Evolutionary conservation across 2,329 filamentous ascomycete species (phyloP).

Genomic region (Aspergillus texensis): DNA sequence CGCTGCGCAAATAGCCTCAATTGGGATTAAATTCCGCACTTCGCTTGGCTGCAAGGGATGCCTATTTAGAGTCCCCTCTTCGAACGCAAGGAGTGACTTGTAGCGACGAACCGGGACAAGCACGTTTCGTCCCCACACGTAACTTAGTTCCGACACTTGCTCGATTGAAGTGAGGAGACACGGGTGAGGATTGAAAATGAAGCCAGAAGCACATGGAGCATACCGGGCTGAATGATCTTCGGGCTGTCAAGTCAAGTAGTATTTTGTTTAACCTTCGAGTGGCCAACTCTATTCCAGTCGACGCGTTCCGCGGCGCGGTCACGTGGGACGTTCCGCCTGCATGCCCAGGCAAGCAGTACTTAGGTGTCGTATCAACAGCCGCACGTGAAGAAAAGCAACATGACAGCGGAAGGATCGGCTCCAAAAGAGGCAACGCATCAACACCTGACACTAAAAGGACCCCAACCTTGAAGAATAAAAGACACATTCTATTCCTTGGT

Average conservation of each 20-base stretch:
- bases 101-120: slow-evolving; percentile 4
- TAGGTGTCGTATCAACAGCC: background rate
- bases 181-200: slow-evolving; percentile 2
- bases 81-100: slow-evolving; percentile 13
- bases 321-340: slow-evolving; percentile 25
- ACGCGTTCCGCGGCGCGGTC: slow-evolving; percentile 38
- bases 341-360: background rate
- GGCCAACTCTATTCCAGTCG: slow-evolving; percentile 9
- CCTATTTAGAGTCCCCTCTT: slow-evolving; percentile 6
- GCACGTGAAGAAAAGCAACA: background rate
- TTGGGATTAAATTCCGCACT: slow-evolving; percentile 2
- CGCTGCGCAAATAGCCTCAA: background rate
- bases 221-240: slow-evolving; percentile 11
- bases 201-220: slow-evolving; percentile 11
- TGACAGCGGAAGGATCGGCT: background rate
- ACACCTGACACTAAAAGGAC: background rate
- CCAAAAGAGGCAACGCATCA: background rate
- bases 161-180: slow-evolving; percentile 6
- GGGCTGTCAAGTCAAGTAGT: background rate
- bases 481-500: slow-evolving; percentile 12
- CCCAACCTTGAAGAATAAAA: background rate
- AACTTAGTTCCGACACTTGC: slow-evolving; percentile 8
- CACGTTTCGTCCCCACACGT: slow-evolving; percentile 15
- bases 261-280: slow-evolving; percentile 3
- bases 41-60: slow-evolving; percentile 18